Base-by-base conservation (phyloP, 2,329 filamentous ascomycete species). In the Aspergillus brasiliensis region DNA sequence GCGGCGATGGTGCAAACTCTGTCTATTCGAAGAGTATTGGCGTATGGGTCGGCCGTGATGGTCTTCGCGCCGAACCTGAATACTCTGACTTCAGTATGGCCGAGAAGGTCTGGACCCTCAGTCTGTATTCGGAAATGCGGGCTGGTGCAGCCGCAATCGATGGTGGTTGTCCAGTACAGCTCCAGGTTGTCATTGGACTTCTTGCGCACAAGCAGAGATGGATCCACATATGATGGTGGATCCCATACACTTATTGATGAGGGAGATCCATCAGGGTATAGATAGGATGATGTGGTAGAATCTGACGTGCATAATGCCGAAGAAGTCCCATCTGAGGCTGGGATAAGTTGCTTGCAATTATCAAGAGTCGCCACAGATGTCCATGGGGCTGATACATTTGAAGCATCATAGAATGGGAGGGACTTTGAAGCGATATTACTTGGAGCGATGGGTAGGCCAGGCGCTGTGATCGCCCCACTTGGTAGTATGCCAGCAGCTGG, bases 21-120 rank as follows among this genome's bases (percentile, higher is more conserved):
- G 17, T 73, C 69, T 17, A 73, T 21, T 4, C 71, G 71, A 13
- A 73, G 60, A 37, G 62, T 52, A 49, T 71, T 73, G 57, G 58
- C 38, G 19, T 69, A 71, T 40, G 64, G 69, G 54, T 72, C 68
- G 17, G 69, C 61, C 3, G 28, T 25, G 17, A 28, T 17, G n/a
- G 57, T 31, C n/a, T 38, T 61, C 6, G 61, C 42, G 38, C 52
- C 62, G 10, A 69, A 44, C 8, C 27, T 62, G 51, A 69, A 8
- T 3, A 65, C 54, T 17, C 40, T 65, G 34, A 60, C n/a, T 8
- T 63, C 52, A 28, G 34, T 21, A 19, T 17, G 8, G 48, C 47
- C 28, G 21, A 54, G 57, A 13, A 46, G 23, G 51, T 28, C 23
- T 13, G 60, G 51, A 2, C 42, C n/a, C 8, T 48, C 46, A n/a